A percentile compares a stretch with the other conserved stretches of the same genome.
phyloP scores from a whole-genome alignment of 306 rosid genomes.

The Hylodesmum podocarpum region DNA sequence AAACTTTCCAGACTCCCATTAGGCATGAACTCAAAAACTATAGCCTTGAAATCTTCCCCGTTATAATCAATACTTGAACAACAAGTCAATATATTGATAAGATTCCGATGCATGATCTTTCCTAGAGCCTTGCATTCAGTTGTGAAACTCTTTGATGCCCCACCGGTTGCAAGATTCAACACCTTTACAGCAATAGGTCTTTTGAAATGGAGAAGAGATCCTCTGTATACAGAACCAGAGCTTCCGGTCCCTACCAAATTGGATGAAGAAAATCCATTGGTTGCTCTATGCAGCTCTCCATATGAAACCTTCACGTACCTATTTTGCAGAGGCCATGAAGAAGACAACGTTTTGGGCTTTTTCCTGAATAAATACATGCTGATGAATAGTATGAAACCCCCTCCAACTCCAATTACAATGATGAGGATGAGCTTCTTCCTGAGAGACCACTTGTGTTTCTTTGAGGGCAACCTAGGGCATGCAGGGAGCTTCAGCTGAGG shows the following conservation, averaged over 20 bases:
- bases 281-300: slow-evolving; percentile 38
- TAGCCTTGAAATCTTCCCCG: slow-evolving; percentile 36
- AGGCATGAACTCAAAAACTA: slow-evolving; percentile 43
- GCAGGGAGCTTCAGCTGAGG: slow-evolving; percentile 15
- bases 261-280: slow-evolving; percentile 37
- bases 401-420: neutral
- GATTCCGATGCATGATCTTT: slow-evolving; percentile 32
- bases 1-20: slow-evolving; percentile 38
- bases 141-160: slow-evolving; percentile 42
- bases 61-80: slow-evolving; percentile 40
- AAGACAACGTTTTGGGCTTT: slow-evolving; percentile 4
- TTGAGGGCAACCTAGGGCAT: neutral
- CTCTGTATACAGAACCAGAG: slow-evolving; percentile 39
- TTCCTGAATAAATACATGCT: neutral
- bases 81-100: slow-evolving; percentile 31
- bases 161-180: slow-evolving; percentile 32
- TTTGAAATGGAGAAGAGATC: slow-evolving; percentile 27
- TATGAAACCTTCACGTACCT: slow-evolving; percentile 30
- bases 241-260: slow-evolving; percentile 35
- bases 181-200: slow-evolving; percentile 33
- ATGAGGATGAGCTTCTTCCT: neutral
- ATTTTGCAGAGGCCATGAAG: neutral
- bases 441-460: neutral
- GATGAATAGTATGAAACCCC: neutral
- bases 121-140: slow-evolving; percentile 33